phyloP scores from a whole-genome alignment of 352 stramenopile genomes.

The Blastocystis sp. region DNA sequence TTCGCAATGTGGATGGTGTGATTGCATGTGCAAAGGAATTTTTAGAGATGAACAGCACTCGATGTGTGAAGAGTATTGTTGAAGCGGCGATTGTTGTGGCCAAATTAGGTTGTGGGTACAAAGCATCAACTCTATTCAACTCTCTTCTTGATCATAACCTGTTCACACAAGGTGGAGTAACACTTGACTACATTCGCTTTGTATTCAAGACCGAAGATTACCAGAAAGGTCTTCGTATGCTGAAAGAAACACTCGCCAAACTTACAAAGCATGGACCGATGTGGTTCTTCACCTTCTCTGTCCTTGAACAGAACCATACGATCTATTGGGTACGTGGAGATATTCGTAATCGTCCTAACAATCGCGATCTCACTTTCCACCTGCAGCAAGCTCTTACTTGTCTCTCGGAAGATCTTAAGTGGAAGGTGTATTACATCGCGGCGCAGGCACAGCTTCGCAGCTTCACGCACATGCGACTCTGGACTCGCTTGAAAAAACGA shows the following conservation, averaged over 20 bases:
- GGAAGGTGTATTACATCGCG: conserved; percentile 42
- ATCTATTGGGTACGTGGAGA: not conserved
- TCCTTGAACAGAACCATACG: not conserved
- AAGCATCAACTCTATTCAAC: not conserved
- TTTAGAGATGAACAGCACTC: not conserved
- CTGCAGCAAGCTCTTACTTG: not conserved
- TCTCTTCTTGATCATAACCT: not conserved
- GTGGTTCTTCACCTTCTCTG: conserved; percentile 18
- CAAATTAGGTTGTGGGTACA: not conserved
- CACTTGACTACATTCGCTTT: not conserved
- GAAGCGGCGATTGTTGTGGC: not conserved
- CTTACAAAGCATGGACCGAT: not conserved
- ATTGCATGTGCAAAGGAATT: not conserved
- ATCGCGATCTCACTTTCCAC: not conserved
- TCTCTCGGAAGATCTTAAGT: not conserved
- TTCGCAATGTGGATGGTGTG: conserved; percentile 3
- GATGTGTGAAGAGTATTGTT: not conserved
- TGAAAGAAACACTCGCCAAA: not conserved
- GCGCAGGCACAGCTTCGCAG: not conserved
- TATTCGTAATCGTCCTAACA: not conserved
- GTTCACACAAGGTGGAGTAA: not conserved
- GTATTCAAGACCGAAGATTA: not conserved
- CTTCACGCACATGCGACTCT: conserved; percentile 5
- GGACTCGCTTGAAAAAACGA: not conserved
- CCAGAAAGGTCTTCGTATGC: not conserved